Base-by-base conservation (phyloP, 1,284 basidiomycete genomes). In the Puccinia sorghi region DNA sequence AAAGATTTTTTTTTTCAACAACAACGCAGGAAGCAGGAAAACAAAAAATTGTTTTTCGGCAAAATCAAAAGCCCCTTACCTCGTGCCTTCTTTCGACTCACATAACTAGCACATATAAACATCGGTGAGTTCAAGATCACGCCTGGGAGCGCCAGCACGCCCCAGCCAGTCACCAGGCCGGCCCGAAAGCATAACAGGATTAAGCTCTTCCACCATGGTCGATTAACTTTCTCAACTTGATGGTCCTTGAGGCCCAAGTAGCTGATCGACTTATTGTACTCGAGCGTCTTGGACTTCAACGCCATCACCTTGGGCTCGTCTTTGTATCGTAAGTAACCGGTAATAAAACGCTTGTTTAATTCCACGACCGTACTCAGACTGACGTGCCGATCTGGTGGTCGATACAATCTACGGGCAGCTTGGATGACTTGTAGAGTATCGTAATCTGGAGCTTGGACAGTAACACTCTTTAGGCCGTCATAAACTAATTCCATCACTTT, bases 191-290 rank as follows among this genome's bases (percentile, higher is more conserved):
- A 86, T 39, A 99, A 87, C 50, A 99, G 87, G 50, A 93, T 89
- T 2, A 96, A 86, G 1, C 91, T 92, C 85, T 97, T 95, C 92
- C 94, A 93, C 70, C 90, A 88, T 11, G 85, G 84, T 11, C 85
- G 82, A 39, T 82, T 83, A 90, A 91, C 83, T 89, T 92, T 81
- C 93, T 90, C 0, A 93, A 94, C 95, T 87, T 99, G 97, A 84
- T 99, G 97, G 84, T 99, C 97, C 75, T 94, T 91, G 79, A 99
- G 87, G n/a, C 97, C 97, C 80, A 99, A 88, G 86, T 98, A 94
- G 61, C 91, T 89, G 56, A 99, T 87, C 72, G 91, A 87, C 80
- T 93, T 91, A 84, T 99, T 99, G 85, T 99, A 99, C 81, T 91
- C 91, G 56, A 95, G 87, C n/a, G 99, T 93, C 81, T 93, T 90